Evolutionary conservation across 257 asterid genomes (phyloP), one percentile per base, ranked within the genome.

Genomic region (Plantago elongata): DNA sequence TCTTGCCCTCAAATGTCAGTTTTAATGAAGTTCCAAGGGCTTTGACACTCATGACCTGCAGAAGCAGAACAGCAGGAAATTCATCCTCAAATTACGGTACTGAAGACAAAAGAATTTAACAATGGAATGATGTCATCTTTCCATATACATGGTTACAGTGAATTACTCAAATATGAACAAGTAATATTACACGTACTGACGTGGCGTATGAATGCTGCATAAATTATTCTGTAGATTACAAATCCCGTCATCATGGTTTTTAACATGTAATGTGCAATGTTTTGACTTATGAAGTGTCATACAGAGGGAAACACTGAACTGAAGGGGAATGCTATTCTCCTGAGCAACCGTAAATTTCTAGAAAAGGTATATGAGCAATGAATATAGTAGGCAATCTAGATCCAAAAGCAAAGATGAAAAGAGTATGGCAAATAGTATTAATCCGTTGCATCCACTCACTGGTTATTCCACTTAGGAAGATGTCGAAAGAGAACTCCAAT

Each of bases 31-130:
- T 90, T 50, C 92, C 96, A 63, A 90, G 88, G 57, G 97, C 96
- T 79, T 87, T 90, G 49, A 84, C 95, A 70, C 97, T 87, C 97
- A 87, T 81, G 62, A 90, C 97, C 96, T 87, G 83, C 70, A 78
- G 13, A 67, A 47, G 27, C 27, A 22, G 27, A 22, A 22, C 18
- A 22, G 64, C 60, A 62, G 37, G n/a, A 55, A 40, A 51, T 60
- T 47, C 63, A 22, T 47, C 15, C 54, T 51, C 43, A 27, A 64
- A 64, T 57, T 38, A 42, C 29, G 34, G 22, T 67, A 71, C 63
- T 18, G 37, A 9, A 62, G 47, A 62, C 18, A 17, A 64, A 30
- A 13, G n/a, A 61, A 22, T 37, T 27, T 8, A 52, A 55, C 27
- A 22, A 22, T 22, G 27, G 27, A 22, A 22, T 22, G 22, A 22